Evolutionary conservation across 2,329 filamentous ascomycete genomes (phyloP), one percentile per base, ranked within the genome.

Genomic region (Phoma sp.): DNA sequence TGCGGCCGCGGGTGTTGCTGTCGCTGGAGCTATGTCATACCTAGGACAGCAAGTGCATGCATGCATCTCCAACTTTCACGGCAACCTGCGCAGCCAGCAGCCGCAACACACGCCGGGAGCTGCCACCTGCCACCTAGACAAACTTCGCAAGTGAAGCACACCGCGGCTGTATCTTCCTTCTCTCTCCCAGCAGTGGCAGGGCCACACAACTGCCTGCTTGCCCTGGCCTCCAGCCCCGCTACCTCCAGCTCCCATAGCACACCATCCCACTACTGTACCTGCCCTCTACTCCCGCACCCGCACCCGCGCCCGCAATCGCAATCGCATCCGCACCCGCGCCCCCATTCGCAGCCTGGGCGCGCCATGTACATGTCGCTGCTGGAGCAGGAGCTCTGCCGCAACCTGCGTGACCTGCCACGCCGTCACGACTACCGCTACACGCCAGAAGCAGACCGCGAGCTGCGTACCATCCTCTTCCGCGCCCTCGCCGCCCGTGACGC

Each of bases 301-400:
- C 27, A 29, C 27, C 27, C 27, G 27, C 27, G 9, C 27, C 27
- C 27, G 27, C 46, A 41, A 30, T 41, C 23, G 22, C 37, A 46
- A 18, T 18, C 27, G 9, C 27, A 29, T 9, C 27, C 27, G 27
- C 27, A 29, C 27, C 27, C 27, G 27, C 27, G 9, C 27, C 27
- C 27, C 6, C 46, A 41, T 36, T 41, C 23, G 22, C 37, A 46
- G 52, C 40, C 43, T 10, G 41, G 36, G 30, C 50, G 59, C 69
- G 70, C 51, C 57, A 78, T 78, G 72, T 78, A 81, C 67, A 73
- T 81, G 60, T 78, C 79, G 57, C 74, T 78, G 68, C 78, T 81
- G 66, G 92, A 96, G 82, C 87, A 84, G 78, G 87, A 89, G 80
- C 89, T 98, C 77, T 93, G 90, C 74, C 85, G 89, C 74, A 86